Percentiles rank a stretch among this genome's conserved stretches.
phyloP scores from a whole-genome alignment of 2,329 filamentous ascomycete species.

The Cercospora sojina region DNA sequence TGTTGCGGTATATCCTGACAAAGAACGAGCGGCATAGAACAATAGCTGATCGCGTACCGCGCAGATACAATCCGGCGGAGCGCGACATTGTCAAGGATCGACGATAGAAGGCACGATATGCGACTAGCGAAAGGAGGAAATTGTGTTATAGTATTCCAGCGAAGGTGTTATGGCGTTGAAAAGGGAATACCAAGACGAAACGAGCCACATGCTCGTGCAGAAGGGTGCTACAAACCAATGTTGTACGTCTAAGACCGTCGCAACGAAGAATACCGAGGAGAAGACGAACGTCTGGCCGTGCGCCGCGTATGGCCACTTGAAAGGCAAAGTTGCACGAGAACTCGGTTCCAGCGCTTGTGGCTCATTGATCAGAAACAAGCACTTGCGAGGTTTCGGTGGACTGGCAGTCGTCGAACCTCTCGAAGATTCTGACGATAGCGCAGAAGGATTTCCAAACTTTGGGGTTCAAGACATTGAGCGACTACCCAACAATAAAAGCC shows the following conservation, averaged over 20 bases:
- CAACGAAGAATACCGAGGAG: background rate
- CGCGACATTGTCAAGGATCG: constrained; percentile 38
- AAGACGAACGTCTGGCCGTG: background rate
- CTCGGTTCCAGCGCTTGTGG: background rate
- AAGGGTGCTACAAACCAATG: background rate
- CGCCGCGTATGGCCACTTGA: background rate
- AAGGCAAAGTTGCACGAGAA: background rate
- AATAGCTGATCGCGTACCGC: constrained; percentile 10
- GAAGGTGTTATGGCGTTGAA: constrained; percentile 11
- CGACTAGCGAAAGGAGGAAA: background rate
- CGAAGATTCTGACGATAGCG: background rate
- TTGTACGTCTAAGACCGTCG: background rate
- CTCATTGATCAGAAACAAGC: background rate
- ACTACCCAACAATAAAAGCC: background rate
- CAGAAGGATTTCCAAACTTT: background rate
- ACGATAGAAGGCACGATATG: background rate
- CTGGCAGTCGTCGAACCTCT: background rate
- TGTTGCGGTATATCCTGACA: constrained; percentile 70
- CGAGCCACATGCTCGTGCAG: background rate
- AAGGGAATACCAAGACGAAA: background rate
- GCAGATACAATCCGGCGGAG: constrained; percentile 41
- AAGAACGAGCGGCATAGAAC: background rate
- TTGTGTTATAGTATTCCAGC: background rate
- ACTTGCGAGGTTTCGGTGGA: background rate
- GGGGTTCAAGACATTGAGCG: background rate